Evolutionary conservation across 768 basidiomycete species (phyloP), one percentile per base, ranked within the genome.

Genomic region (Termitomyces sp.): DNA sequence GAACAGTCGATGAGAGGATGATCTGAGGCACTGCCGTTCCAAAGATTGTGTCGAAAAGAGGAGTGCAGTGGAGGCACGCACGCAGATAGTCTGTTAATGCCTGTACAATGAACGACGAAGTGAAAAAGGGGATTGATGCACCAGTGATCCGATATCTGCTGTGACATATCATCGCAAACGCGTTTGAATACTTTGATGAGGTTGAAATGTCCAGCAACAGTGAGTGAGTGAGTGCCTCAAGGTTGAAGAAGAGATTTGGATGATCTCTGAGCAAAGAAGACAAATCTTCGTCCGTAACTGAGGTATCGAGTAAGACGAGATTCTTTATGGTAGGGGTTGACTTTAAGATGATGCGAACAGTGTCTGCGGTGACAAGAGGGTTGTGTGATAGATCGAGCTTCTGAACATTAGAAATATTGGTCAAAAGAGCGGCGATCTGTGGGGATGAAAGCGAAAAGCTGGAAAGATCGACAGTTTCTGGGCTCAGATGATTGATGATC

Each of bases 171-270:
- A 64, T 65, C 16, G 64, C 51, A 49, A 72, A 72, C 9, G 60
- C 61, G 36, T 57, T 62, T 6, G 68, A 63, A 44, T 41, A n/a
- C 3, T 5, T 3, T 14, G n/a, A 23, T 14, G n/a, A 23, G 5
- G 36, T 54, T n/a, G 47, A 18, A 6, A 20, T 26, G 16, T 20
- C 23, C 20, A 72, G 52, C 50, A 74, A 56, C 18, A 61, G 57
- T 1, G 71, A 71, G 53, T 74, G 74, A 12, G 68, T 50, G 50
- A 75, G 62, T 18, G 66, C 65, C 38, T 72, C 70, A 26, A 75
- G 48, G 48, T 64, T 41, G 28, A 55, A 44, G 59, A 73, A 74
- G 5, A 75, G 69, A 28, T 65, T 59, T 12, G 70, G 67, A 28
- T 69, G 51, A 5, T 58, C 50, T 2, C 10, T 16, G 3, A 75